Conservation (phyloP, 2,329 filamentous ascomycete species). For the Cladosporium sp. region DNA sequence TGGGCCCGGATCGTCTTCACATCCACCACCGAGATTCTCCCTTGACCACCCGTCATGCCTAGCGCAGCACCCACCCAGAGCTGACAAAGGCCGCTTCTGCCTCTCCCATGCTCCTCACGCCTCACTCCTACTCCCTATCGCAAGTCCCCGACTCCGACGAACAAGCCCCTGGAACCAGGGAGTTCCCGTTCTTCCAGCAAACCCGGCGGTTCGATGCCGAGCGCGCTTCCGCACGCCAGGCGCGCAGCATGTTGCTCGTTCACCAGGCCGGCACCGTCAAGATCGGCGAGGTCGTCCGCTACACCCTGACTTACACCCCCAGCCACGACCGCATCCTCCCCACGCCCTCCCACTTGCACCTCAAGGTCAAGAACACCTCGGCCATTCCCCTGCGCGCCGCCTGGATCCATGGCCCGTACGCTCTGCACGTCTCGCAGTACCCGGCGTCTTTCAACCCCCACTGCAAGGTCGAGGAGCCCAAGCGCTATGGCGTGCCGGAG, state of each 20-base stretch:
- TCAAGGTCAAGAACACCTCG: conserved; percentile 88
- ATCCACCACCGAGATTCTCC: not conserved
- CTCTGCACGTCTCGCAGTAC: conserved; percentile 78
- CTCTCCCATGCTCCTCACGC: conserved; percentile 8
- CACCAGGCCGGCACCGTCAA: conserved; percentile 89
- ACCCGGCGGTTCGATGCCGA: conserved; percentile 4
- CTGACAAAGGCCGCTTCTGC: not conserved
- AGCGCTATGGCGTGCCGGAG: conserved; percentile 59
- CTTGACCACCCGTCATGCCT: not conserved
- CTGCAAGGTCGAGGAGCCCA: conserved; percentile 62
- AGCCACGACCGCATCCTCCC: conserved; percentile 84
- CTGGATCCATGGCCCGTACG: conserved; percentile 94
- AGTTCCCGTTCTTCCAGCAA: conserved; percentile 7
- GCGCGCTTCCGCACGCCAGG: not conserved
- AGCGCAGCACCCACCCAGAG: not conserved
- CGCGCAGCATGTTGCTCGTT: conserved; percentile 67
- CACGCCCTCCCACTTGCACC: conserved; percentile 69
- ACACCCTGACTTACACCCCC: conserved; percentile 86
- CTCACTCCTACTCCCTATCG: not conserved
- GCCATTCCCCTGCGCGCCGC: conserved; percentile 86
- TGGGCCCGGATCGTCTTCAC: not conserved
- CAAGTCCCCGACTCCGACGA: conserved; percentile 4
- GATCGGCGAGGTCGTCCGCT: conserved; percentile 87
- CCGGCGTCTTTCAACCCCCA: conserved; percentile 80
- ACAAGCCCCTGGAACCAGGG: not conserved